These are phyloP conservation scores for Torulaspora globosa DNA, from an alignment of 1,139 yeast species.

Conservation along the genomic window DNA sequence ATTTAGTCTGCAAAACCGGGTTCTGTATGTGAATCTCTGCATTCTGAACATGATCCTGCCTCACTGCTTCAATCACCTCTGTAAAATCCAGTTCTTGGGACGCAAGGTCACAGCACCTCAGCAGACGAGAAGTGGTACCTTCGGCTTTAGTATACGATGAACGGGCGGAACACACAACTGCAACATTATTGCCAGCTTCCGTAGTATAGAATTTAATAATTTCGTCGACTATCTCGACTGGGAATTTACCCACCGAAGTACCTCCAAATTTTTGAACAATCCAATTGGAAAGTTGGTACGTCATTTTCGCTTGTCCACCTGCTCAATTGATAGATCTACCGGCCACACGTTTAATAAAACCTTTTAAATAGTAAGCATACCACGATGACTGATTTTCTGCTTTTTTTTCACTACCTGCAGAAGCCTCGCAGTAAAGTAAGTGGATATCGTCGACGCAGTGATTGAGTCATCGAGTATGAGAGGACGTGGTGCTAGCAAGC, in stretches of 20 bases:
- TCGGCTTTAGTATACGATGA: slow-evolving; percentile 87
- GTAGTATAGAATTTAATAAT: slow-evolving; percentile 65
- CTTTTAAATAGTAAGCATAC: not conserved
- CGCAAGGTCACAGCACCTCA: slow-evolving; percentile 77
- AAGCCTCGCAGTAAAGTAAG: not conserved
- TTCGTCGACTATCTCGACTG: slow-evolving; percentile 76
- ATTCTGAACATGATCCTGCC: slow-evolving; percentile 72
- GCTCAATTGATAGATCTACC: not conserved
- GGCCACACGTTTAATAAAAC: not conserved
- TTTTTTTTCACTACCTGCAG: not conserved
- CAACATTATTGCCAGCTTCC: slow-evolving; percentile 56
- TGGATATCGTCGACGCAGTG: not conserved
- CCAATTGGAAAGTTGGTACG: slow-evolving; percentile 45
- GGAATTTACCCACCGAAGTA: slow-evolving; percentile 95
- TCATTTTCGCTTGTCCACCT: not conserved
- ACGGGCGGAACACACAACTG: slow-evolving; percentile 94
- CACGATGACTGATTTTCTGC: not conserved
- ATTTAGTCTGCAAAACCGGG: slow-evolving; percentile 42
- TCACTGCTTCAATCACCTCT: slow-evolving; percentile 55
- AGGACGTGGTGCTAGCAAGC: not conserved
- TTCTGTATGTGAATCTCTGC: slow-evolving; percentile 56
- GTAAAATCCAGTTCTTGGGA: slow-evolving; percentile 48
- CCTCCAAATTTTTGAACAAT: slow-evolving; percentile 95
- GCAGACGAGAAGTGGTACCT: slow-evolving; percentile 86
- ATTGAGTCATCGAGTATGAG: not conserved